A percentile compares a stretch with the other conserved stretches of the same genome.
These are phyloP conservation scores for Phytophthora cactorum DNA, from an alignment of 352 stramenopile genomes.

Conservation along the genomic window DNA sequence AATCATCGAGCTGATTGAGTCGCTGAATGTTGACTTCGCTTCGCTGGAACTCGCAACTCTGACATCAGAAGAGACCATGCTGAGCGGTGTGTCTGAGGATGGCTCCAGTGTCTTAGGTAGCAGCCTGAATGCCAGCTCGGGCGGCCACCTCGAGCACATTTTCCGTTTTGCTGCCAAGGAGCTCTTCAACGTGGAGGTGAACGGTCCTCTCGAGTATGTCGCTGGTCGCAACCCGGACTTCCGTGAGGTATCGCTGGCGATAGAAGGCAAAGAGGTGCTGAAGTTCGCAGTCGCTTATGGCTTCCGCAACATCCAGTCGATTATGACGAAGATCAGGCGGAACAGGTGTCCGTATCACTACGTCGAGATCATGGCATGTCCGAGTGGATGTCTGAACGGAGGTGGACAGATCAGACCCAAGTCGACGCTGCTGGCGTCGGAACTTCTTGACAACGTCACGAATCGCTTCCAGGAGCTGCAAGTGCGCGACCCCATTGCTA, in stretches of 20 bases:
- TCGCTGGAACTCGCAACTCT: constrained; percentile 69
- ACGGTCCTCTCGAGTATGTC: constrained; percentile 86
- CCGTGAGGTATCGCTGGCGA: constrained; percentile 73
- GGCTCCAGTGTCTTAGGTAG: constrained; percentile 61
- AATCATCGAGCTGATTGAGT: constrained; percentile 75
- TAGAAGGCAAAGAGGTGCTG: constrained; percentile 86
- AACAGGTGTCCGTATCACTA: constrained; percentile 95
- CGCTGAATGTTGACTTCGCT: constrained; percentile 66
- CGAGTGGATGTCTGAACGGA: constrained; percentile 97
- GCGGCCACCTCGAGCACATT: constrained; percentile 93
- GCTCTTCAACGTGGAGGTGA: constrained; percentile 88
- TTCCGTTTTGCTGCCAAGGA: constrained; percentile 91
- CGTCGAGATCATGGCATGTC: constrained; percentile 99
- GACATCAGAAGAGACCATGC: constrained; percentile 64
- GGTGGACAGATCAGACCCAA: constrained; percentile 93
- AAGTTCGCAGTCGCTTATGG: constrained; percentile 96
- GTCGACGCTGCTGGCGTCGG: constrained; percentile 58
- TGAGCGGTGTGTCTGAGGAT: constrained; percentile 75
- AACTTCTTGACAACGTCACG: constrained; percentile 72
- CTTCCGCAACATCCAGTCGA: constrained; percentile 97
- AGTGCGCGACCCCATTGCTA: constrained; percentile 63
- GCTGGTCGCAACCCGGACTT: constrained; percentile 92
- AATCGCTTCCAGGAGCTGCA: constrained; percentile 71
- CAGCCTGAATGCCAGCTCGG: constrained; percentile 74
- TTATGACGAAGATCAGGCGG: constrained; percentile 93